phyloP scores from a whole-genome alignment of 169 alveolate genomes.

The Cryptosporidium tyzzeri region DNA sequence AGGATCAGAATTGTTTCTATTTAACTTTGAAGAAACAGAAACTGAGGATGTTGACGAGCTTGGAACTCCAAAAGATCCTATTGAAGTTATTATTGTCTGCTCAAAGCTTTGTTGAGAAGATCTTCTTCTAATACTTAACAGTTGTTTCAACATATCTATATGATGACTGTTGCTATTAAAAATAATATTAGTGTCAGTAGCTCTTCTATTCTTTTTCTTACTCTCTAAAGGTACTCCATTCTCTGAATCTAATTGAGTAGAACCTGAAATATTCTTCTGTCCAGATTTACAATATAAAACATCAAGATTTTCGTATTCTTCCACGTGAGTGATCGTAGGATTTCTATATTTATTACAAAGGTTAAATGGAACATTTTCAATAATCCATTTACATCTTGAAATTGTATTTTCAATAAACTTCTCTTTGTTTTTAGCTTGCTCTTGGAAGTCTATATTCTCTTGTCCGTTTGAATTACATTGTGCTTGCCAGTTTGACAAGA shows the following conservation, averaged over 20 bases:
- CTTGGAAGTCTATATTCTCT: conserved; percentile 23
- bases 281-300: background rate
- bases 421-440: conserved; percentile 18
- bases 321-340: background rate
- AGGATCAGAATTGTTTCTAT: conserved; percentile 60
- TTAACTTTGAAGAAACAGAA: background rate
- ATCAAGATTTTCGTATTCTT: background rate
- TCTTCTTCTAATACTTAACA: conserved; percentile 42
- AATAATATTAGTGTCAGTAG: conserved; percentile 60
- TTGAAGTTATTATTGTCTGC: background rate
- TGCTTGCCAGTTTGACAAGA: conserved; percentile 36
- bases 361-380: conserved; percentile 58
- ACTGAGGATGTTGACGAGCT: background rate
- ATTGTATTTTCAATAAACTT: conserved; percentile 16
- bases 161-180: conserved; percentile 55
- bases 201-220: conserved; percentile 50
- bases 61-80: conserved; percentile 18
- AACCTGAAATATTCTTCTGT: background rate
- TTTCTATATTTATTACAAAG: background rate
- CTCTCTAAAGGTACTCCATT: background rate
- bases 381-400: conserved; percentile 46
- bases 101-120: conserved; percentile 35
- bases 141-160: conserved; percentile 52
- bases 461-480: conserved; percentile 7
- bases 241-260: background rate